Conservation (phyloP, 352 stramenopile species). For the Phytopythium delawarense region DNA sequence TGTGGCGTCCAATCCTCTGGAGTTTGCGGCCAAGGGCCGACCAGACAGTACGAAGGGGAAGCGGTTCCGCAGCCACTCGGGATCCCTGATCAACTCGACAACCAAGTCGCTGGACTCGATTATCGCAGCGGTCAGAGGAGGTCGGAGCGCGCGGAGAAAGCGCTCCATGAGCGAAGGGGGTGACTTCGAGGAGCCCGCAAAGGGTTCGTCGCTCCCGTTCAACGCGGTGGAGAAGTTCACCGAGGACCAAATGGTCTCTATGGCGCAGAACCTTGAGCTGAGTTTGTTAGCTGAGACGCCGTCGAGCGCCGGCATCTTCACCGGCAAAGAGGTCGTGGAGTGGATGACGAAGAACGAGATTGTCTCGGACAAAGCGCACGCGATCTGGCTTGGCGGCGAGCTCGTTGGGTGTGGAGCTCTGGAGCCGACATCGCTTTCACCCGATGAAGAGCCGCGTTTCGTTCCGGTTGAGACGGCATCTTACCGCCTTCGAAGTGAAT, state of each 20-base stretch:
- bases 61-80: conserved; percentile 38
- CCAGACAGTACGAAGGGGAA: conserved; percentile 36
- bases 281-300: conserved; percentile 44
- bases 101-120: conserved; percentile 70
- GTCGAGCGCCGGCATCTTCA: conserved; percentile 43
- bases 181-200: conserved; percentile 26
- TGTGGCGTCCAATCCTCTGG: conserved; percentile 47
- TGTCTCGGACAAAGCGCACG: conserved; percentile 62
- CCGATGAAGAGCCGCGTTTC: conserved; percentile 19
- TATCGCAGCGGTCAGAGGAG: conserved; percentile 51
- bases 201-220: conserved; percentile 22
- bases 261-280: conserved; percentile 71
- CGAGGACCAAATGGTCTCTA: conserved; percentile 66
- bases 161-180: conserved; percentile 60
- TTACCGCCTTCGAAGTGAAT: conserved; percentile 38
- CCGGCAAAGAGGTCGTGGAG: conserved; percentile 49
- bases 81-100: conserved; percentile 56
- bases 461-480: conserved; percentile 9
- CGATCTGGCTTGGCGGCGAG: conserved; percentile 71
- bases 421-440: conserved; percentile 25
- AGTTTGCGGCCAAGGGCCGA: conserved; percentile 20
- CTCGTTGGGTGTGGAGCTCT: conserved; percentile 57
- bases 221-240: conserved; percentile 78
- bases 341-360: conserved; percentile 84
- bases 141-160: conserved; percentile 38